Base-by-base conservation (phyloP, 2,329 filamentous ascomycete genomes). In the Aspergillus piperis region DNA sequence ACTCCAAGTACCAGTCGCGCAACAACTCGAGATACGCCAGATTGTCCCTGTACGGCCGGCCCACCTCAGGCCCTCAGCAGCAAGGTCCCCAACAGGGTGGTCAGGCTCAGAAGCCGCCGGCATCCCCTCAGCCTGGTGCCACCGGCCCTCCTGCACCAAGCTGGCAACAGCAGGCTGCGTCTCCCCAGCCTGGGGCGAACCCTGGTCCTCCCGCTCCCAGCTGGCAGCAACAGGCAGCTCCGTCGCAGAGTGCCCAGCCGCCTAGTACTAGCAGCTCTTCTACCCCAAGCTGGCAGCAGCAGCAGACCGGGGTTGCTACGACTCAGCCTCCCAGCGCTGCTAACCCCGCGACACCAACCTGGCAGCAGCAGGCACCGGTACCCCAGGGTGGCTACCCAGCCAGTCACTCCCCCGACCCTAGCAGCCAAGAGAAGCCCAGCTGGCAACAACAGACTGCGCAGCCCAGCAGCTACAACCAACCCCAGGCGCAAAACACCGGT, bases 1-100 rank as follows among this genome's bases (percentile, higher is more conserved):
- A 87, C 59, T 86, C 90, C 54, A 97, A 97, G 74, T 97, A 97
- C 72, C 78, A 80, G 61, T 81, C 83, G 36, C 82, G 85, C 15
- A 78, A 81, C 50, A 79, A 85, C 49, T 69, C 73, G 3, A 76
- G 84, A 58, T 87, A 86, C 64, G 67, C 74, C 11, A 75, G 68
- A 63, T 68, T 76, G 52, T 69, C 60, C 25, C 69, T 75, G 39
- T 76, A 67, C 70, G 75, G 70, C 5, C 71, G 68, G 52, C 65
- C 75, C 57, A 51, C 68, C 66, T 70, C 71, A 32, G 54, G 53
- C 52, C 57, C 62, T 8, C 68, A 69, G 48, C 61, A 64, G 19
- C 56, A 61, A 17, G 8, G 48, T 6, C 62, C 64, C 19, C 65
- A 64, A 38, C 62, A 67, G 10, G 47, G 58, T 8, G 60, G 59